Conservation (phyloP, 495 filamentous ascomycete genomes). For the Collariella sp. region DNA sequence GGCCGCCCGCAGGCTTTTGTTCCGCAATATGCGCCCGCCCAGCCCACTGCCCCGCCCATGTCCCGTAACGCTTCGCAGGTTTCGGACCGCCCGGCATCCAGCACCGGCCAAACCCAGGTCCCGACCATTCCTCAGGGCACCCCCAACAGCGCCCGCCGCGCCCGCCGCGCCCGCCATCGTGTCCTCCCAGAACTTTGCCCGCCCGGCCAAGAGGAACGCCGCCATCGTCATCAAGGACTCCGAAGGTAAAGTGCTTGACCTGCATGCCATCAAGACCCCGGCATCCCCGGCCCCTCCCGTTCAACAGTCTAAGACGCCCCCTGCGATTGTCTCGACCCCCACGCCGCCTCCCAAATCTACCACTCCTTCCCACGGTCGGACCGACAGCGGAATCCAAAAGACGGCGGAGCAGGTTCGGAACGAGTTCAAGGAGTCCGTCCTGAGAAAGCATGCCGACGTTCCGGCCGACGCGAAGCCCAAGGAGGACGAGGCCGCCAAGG, state of each 20-base stretch:
- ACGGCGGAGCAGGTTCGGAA: constrained; percentile 42
- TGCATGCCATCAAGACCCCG: constrained; percentile 32
- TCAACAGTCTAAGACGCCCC: constrained; percentile 46
- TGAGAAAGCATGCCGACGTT: constrained; percentile 28
- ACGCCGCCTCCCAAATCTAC: constrained; percentile 43
- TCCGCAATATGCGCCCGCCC: constrained; percentile 31
- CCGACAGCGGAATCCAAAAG: constrained; percentile 42
- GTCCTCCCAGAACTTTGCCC: constrained; percentile 51
- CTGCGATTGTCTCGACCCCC: constrained; percentile 43
- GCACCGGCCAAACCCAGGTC: constrained; percentile 54
- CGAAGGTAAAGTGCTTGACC: constrained; percentile 51
- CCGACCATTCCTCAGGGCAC: constrained; percentile 40
- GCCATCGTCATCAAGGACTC: constrained; percentile 72
- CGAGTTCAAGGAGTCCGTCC: constrained; percentile 45
- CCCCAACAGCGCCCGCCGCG: constrained; percentile 44
- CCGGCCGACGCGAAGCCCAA: constrained; percentile 28
- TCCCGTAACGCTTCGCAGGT: constrained; percentile 78
- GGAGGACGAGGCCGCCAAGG: constrained; percentile 42
- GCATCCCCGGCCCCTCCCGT: constrained; percentile 41
- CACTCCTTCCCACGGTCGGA: constrained; percentile 38
- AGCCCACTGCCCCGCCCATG: constrained; percentile 55
- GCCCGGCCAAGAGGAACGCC: constrained; percentile 53
- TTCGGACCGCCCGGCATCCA: constrained; percentile 70
- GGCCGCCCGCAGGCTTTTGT: constrained; percentile 37
- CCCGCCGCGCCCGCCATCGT: constrained; percentile 51